Evolutionary conservation across 306 rosid genomes (phyloP), one percentile per base, ranked within the genome.

Genomic region (Begonia fuchsioides): DNA sequence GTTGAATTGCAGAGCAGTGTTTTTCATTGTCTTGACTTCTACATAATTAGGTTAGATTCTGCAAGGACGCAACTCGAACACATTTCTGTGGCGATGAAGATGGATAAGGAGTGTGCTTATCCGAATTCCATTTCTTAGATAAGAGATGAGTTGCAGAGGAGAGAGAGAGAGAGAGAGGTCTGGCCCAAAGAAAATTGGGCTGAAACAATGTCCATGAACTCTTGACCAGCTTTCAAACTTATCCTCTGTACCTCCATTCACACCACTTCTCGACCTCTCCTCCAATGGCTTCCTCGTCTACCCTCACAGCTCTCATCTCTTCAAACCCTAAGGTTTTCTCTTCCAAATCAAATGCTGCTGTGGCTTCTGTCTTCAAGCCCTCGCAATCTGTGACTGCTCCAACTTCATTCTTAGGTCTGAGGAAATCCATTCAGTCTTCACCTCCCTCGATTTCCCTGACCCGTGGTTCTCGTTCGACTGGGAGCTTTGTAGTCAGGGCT

Each of bases 401-500:
- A 63, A 83, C 76, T 63, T 62, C 94, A 59, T 69, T 85, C 65
- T 32, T 61, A 14, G 78, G 82, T 12, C 84, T 81, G 48, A 76
- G 78, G 62, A 78, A 58, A 16, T 80, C 96, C 59, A 45, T 84
- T 46, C 72, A 66, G 43, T 62, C 82, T 0, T 64, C 66, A 8
- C 35, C 61, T 64, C 15, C 58, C 81, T 53, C 59, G 74, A n/a
- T 76, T 82, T 2, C 0, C 70, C 53, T 63, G 78, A 2, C 59
- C 68, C 51, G 59, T 45, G 78, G 67, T 32, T 17, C 79, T 35
- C 79, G 57, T 57, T 51, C 66, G 43, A 32, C 71, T 13, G 75
- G 74, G n/a, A 32, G 69, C 71, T 90, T 82, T 80, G 19, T 70
- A 3, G 81, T 85, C 53, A 74, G 73, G 14, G 94, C 93, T 51